Evolutionary conservation across 2,329 filamentous ascomycete species (phyloP).

Genomic region (Penicillium sclerotiorum): DNA sequence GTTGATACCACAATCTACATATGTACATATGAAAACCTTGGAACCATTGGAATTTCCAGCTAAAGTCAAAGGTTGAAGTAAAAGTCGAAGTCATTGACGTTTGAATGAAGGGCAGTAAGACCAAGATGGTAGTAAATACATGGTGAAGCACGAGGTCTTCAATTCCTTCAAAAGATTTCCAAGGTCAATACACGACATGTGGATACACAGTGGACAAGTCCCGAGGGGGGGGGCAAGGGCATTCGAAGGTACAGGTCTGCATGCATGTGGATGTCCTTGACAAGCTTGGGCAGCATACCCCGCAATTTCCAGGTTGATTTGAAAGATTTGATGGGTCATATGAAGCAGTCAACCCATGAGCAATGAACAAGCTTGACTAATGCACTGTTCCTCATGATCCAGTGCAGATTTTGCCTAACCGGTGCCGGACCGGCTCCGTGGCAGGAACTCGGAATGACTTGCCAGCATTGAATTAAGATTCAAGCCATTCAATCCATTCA

Average conservation of each 20-base stretch:
- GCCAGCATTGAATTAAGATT: not conserved
- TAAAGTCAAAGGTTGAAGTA: no score
- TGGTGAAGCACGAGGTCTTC: no score
- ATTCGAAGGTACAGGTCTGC: not conserved
- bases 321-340: not conserved
- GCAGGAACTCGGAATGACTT: not conserved
- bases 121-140: no score
- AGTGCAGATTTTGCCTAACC: no score
- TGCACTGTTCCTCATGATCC: not conserved
- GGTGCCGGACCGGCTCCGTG: constrained; percentile 7
- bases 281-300: not conserved
- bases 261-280: no score
- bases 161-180: no score
- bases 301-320: not conserved
- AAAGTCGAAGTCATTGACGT: no score
- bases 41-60: no score
- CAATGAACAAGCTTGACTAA: not conserved
- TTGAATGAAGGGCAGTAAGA: no score
- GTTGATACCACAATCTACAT: not conserved
- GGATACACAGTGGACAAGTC: no score
- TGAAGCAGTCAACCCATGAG: not conserved
- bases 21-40: no score
- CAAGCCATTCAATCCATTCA: not conserved
- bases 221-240: constrained; percentile 9
- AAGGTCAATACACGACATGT: no score